Base-by-base conservation (phyloP, 768 basidiomycete species). In the Chlorophyllum brunneum region DNA sequence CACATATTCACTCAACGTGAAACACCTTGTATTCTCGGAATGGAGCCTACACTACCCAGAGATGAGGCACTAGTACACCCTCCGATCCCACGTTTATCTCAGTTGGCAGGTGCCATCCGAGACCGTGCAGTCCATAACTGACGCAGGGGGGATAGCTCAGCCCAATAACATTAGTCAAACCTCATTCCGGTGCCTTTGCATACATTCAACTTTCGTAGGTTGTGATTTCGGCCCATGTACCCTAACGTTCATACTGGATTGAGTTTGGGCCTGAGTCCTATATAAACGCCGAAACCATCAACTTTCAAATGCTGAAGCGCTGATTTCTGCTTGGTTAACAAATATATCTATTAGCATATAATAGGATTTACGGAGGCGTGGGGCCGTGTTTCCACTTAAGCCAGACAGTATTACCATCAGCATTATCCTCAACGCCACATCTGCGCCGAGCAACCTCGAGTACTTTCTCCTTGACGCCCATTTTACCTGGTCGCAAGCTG, bases 381-480 rank as follows among this genome's bases (percentile, higher is more conserved):
- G 38, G 38, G 22, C 47, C 39, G 27, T 75, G 70, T 57, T 75
- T 79, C 85, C 85, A 87, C 59, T 74, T 72, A 27, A 87, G 70
- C 79, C 80, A 82, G 48, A 79, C 75, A 51, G 69, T 71, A 63
- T 83, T 76, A n/a, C 77, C 78, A 63, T 81, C 78, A 45, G 74
- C 73, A 57, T 82, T 82, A 58, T 81, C 77, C 16, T 80, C 72
- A 36, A 82, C 65, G 34, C 77, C 72, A 61, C 89, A 92, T 61
- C 73, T 78, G 59, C 92, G 83, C 51, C 71, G 62, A 10, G 88
- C 77, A 41, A 97, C 82, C 57, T 94, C 92, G 30, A 79, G 57
- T 18, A 95, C 73, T 70, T 94, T 97, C 60, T 85, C 84, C 60
- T 68, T 73, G 2, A 91, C 81, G 23, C 89, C 91, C 40, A 72